Percentiles rank a stretch among this genome's conserved stretches.
These are phyloP conservation scores for Suhomyces sp. DNA, from an alignment of 805 yeast species.

Conservation along the genomic window DNA sequence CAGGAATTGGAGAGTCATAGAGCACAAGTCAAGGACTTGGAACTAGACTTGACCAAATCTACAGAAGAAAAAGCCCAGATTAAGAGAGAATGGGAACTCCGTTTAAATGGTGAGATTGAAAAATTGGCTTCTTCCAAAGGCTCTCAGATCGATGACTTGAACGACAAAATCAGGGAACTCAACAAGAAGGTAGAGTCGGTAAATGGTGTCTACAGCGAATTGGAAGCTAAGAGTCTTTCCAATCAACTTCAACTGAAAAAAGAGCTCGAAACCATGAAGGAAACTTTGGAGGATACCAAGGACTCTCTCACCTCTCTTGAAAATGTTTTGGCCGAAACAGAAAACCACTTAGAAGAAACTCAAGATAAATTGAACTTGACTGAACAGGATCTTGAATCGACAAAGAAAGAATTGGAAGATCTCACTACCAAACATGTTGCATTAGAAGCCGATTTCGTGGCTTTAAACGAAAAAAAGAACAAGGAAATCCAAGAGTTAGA, in stretches of 20 bases:
- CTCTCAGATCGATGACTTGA: slow-evolving; percentile 15
- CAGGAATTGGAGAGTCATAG: slow-evolving; percentile 1
- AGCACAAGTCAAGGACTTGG: slow-evolving; percentile 1
- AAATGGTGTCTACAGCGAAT: neutral
- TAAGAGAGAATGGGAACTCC: slow-evolving; percentile 20
- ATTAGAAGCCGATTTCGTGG: too few species aligned
- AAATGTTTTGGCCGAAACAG: neutral
- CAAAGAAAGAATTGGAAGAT: too few species aligned
- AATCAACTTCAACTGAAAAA: too few species aligned
- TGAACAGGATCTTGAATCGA: slow-evolving; percentile 1
- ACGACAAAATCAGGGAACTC: neutral
- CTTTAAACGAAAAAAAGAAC: too few species aligned
- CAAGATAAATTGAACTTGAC: neutral
- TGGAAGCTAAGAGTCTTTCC: slow-evolving; percentile 2
- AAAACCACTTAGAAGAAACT: neutral
- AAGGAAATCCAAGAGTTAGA: neutral
- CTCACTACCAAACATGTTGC: too few species aligned
- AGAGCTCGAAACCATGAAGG: neutral
- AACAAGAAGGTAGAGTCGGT: slow-evolving; percentile 1
- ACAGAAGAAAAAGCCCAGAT: slow-evolving; percentile 8
- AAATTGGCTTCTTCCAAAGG: slow-evolving; percentile 22
- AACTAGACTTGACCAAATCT: slow-evolving; percentile 5
- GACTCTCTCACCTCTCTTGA: neutral
- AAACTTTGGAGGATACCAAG: too few species aligned
- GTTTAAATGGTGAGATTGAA: slow-evolving; percentile 26